Percentiles rank a stretch among this genome's conserved stretches.
Conservation (phyloP, 75 land plant species). For the Cupressus sempervirens region DNA sequence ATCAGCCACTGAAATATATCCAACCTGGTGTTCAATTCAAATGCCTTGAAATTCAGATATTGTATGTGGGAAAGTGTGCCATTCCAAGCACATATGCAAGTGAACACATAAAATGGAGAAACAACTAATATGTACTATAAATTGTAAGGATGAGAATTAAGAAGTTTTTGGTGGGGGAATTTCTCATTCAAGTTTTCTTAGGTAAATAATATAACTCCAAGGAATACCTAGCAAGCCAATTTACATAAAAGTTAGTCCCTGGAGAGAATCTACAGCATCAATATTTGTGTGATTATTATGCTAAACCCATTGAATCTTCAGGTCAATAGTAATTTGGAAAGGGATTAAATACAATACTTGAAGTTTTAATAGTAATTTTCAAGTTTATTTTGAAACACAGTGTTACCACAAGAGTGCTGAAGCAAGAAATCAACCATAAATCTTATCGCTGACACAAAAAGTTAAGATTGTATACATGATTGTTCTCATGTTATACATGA, state of each 20-base stretch:
- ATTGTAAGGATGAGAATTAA: no score
- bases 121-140: no score
- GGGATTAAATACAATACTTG: background rate
- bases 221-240: background rate
- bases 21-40: no score
- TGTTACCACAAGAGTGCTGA: background rate
- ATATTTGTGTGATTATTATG: background rate
- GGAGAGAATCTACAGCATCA: background rate
- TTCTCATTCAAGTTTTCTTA: background rate
- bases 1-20: no score
- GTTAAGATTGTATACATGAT: background rate
- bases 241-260: background rate
- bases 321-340: background rate
- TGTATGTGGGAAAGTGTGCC: no score
- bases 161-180: background rate
- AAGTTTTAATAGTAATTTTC: background rate
- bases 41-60: no score
- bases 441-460: background rate
- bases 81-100: no score
- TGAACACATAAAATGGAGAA: no score
- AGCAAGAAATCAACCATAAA: background rate
- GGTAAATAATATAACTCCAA: background rate
- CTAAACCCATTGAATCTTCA: background rate
- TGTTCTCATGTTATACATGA: background rate
- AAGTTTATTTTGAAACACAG: background rate